These are phyloP conservation scores for Aspergillus vadensis DNA, from an alignment of 2,329 filamentous ascomycete species.

Conservation along the genomic window DNA sequence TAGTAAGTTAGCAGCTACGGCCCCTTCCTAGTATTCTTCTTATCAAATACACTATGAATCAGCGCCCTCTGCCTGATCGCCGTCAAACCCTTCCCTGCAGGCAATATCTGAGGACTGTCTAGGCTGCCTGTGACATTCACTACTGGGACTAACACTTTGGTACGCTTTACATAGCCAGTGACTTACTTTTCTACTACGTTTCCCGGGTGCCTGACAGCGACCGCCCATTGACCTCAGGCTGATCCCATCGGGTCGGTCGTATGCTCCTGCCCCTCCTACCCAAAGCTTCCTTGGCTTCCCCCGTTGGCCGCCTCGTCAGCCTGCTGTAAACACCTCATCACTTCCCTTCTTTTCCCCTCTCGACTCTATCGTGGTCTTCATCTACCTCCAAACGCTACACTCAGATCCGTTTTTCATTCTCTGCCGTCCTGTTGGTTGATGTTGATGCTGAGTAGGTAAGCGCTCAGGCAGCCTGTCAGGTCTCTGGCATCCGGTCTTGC, in stretches of 20 bases:
- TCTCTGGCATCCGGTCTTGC: not conserved
- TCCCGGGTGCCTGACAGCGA: conserved; percentile 20
- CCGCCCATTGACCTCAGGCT: conserved; percentile 24
- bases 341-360: conserved; percentile 3
- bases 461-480: not conserved
- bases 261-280: conserved; percentile 20
- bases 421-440: not conserved
- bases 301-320: conserved; percentile 15
- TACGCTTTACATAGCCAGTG: conserved; percentile 1
- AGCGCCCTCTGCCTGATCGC: not conserved
- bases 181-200: conserved; percentile 3
- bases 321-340: conserved; percentile 5
- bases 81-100: not conserved
- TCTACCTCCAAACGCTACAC: not conserved
- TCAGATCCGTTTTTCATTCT: not conserved
- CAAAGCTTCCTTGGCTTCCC: conserved; percentile 7
- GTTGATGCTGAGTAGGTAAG: not conserved
- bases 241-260: conserved; percentile 18
- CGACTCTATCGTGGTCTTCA: not conserved
- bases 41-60: conserved; percentile 2
- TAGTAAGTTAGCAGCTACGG: not conserved
- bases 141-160: not conserved
- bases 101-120: not conserved
- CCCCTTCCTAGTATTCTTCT: not conserved
- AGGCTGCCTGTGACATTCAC: not conserved